A percentile compares a stretch with the other conserved stretches of the same genome.
Evolutionary conservation across 78 protist species (phyloP).

Genomic region (Bigelowiella natans): DNA sequence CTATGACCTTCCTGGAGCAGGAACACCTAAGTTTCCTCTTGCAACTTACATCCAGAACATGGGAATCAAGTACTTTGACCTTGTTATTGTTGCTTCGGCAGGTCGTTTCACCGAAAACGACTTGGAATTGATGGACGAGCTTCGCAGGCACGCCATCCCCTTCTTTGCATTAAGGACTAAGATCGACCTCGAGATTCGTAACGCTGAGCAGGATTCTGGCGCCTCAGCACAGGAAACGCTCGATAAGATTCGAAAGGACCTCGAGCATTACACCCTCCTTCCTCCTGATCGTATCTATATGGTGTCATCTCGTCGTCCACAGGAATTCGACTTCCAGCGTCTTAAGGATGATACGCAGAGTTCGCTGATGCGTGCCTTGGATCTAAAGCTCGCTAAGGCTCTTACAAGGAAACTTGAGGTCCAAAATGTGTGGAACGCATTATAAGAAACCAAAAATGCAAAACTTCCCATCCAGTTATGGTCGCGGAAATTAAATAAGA

Average conservation of each 20-base stretch:
- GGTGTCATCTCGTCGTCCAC: not conserved
- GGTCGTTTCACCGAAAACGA: not conserved
- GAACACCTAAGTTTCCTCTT: not conserved
- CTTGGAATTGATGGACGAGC: not conserved
- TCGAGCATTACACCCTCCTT: not conserved
- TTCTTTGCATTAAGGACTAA: not conserved
- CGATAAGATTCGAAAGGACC: not conserved
- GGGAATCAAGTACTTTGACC: not conserved
- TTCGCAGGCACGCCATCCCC: not conserved
- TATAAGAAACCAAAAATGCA: not conserved
- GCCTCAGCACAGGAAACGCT: not conserved
- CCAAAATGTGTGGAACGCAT: not conserved
- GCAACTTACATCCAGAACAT: not conserved
- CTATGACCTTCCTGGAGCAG: constrained; percentile 7
- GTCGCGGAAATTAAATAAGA: too few species aligned
- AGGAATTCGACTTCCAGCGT: not conserved
- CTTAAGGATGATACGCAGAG: not conserved
- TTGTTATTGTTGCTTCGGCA: not conserved
- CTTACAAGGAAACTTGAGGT: not conserved
- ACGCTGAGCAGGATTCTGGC: not conserved
- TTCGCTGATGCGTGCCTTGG: not conserved
- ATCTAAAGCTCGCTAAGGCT: not conserved
- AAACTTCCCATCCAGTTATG: too few species aligned
- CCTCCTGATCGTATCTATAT: not conserved
- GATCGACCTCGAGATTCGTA: not conserved